Evolutionary conservation across 257 asterid genomes (phyloP).

Genomic region (Solanum megistacrolobum): DNA sequence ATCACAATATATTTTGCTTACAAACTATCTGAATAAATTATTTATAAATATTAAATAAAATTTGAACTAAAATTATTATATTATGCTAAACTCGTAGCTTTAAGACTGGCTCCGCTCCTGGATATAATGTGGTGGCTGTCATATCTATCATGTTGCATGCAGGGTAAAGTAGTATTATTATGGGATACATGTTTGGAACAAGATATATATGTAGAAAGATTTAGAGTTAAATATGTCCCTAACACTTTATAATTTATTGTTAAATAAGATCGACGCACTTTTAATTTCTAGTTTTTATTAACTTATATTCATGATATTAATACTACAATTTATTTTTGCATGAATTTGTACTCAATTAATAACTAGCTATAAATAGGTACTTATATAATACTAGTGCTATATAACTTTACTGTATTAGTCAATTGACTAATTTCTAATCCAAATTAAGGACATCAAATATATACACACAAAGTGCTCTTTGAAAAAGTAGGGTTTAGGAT

Average conservation of each 20-base stretch:
- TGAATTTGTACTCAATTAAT: not conserved
- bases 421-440: not conserved
- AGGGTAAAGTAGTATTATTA: slow-evolving; percentile 34
- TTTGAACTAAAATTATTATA: not conserved
- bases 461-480: not conserved
- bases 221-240: not conserved
- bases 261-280: not conserved
- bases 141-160: slow-evolving; percentile 28
- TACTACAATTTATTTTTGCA: not conserved
- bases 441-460: not conserved
- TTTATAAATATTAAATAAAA: not conserved
- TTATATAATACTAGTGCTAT: not conserved
- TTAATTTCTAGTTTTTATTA: not conserved
- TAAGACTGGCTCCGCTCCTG: not conserved
- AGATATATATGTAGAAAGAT: not conserved
- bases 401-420: not conserved
- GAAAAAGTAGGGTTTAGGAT: not conserved
- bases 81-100: not conserved
- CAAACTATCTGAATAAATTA: not conserved
- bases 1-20: not conserved
- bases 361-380: not conserved
- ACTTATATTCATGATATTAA: not conserved
- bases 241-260: not conserved
- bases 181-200: not conserved
- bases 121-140: slow-evolving; percentile 15